Percentiles rank a stretch among this genome's conserved stretches.
Evolutionary conservation across 345 rosid genomes (phyloP).

Genomic region (Gossypium longicalyx): DNA sequence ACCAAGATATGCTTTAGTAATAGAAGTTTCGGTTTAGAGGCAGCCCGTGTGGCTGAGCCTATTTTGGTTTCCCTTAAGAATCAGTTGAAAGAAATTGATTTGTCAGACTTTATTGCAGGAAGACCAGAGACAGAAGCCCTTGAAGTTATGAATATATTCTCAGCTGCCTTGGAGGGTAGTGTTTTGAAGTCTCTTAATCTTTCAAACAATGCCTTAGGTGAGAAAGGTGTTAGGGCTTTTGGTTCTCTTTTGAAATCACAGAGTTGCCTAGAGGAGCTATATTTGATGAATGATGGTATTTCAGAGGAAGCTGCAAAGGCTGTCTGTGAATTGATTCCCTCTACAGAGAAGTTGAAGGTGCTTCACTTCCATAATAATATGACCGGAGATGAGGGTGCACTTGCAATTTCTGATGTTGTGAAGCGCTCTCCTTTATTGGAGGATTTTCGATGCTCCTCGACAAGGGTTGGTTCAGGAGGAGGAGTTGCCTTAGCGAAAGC

Average conservation of each 20-base stretch:
- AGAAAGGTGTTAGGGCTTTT: slow-evolving; percentile 90
- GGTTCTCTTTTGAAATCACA: slow-evolving; percentile 64
- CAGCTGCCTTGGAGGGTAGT: slow-evolving; percentile 73
- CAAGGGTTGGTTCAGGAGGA: slow-evolving; percentile 76
- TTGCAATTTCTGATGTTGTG: slow-evolving; percentile 68
- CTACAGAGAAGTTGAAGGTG: slow-evolving; percentile 68
- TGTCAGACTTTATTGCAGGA: slow-evolving; percentile 91
- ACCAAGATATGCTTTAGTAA: slow-evolving; percentile 85
- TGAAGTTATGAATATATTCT: slow-evolving; percentile 74
- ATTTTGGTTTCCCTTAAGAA: slow-evolving; percentile 62
- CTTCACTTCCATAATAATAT: slow-evolving; percentile 90
- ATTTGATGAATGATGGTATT: slow-evolving; percentile 84
- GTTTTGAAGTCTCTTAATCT: slow-evolving; percentile 62
- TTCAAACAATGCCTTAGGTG: slow-evolving; percentile 88
- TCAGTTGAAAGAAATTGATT: slow-evolving; percentile 81
- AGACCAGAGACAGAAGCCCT: slow-evolving; percentile 82
- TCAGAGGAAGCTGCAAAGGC: slow-evolving; percentile 91
- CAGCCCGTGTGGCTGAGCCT: slow-evolving; percentile 75
- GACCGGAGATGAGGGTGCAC: slow-evolving; percentile 86
- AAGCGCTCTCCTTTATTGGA: slow-evolving; percentile 57
- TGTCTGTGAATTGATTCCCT: slow-evolving; percentile 73
- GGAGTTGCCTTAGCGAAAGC: slow-evolving; percentile 76
- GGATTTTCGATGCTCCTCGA: slow-evolving; percentile 84
- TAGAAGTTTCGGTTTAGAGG: slow-evolving; percentile 78
- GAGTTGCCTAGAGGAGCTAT: slow-evolving; percentile 71